Conservation (phyloP, 441 rosid genomes). For the Populus hybrid region DNA sequence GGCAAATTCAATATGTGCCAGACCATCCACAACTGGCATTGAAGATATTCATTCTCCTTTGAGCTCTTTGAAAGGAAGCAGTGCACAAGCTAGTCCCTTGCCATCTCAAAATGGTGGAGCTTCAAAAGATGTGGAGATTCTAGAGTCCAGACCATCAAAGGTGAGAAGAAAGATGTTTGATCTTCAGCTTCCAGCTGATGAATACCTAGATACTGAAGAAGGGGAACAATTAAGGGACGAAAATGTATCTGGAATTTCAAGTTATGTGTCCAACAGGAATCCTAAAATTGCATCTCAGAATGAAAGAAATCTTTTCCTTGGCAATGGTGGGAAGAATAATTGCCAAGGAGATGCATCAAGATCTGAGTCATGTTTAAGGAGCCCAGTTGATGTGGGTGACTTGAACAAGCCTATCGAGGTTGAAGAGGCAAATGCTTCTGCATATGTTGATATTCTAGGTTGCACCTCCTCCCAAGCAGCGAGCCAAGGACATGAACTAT, state of each 20-base stretch:
- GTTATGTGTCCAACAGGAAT: constrained; percentile 44
- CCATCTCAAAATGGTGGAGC: constrained; percentile 58
- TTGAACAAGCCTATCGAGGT: constrained; percentile 70
- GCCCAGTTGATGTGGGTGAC: constrained; percentile 65
- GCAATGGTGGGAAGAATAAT: constrained; percentile 38
- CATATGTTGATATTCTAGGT: constrained; percentile 38
- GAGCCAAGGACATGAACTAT: constrained; percentile 35
- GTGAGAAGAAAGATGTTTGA: constrained; percentile 79
- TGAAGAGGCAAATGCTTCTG: constrained; percentile 55
- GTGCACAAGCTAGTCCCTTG: constrained; percentile 48
- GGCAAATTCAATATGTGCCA: constrained; percentile 46
- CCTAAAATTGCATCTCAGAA: constrained; percentile 32
- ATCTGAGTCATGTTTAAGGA: constrained; percentile 39
- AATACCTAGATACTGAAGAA: constrained; percentile 70
- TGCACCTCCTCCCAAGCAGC: constrained; percentile 31
- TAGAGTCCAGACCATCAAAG: constrained; percentile 65
- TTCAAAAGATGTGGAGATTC: constrained; percentile 50
- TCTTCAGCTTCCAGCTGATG: constrained; percentile 92
- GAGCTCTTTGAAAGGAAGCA: constrained; percentile 59
- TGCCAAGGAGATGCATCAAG: constrained; percentile 36
- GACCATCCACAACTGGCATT: constrained; percentile 55
- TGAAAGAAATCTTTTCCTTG: constrained; percentile 30
- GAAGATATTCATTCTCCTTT: constrained; percentile 68
- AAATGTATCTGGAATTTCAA: constrained; percentile 36
- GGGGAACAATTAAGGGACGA: constrained; percentile 46